Base-by-base conservation (phyloP, 192 early-diverging fungal genomes). In the Coemansia interrupta region DNA sequence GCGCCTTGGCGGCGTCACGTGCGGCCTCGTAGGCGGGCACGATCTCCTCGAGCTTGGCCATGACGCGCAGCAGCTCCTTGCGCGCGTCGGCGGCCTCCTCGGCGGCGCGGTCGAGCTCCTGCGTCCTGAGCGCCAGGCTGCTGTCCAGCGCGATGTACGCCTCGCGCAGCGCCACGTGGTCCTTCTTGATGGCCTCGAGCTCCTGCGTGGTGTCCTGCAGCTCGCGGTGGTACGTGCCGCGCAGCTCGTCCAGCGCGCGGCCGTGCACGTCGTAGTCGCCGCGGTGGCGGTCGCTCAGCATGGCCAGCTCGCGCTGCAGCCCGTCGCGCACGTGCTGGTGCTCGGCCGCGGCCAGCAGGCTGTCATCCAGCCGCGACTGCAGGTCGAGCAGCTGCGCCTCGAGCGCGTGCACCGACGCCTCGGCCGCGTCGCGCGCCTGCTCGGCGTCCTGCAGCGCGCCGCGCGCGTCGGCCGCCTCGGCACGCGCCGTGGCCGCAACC, bases 181-280 rank as follows among this genome's bases (percentile, higher is more conserved):
- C 82, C 40, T 71, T 80, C 73, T 81, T 83, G 70, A 90, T 91
- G 3, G 81, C 64, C 54, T 96, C 92, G 46, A 94, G 81, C 70
- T 96, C 93, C 9, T 80, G 70, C 56, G 87, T 82, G 44, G 92
- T 81, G 43, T 86, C 83, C 55, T 91, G 87, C 19, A 93, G 76
- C 79, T 96, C 91, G 59, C 85, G 88, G 63, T 92, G 89, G 66
- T 92, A 93, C 70, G 89, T 94, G 53, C 83, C 86, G 12, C 87
- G 84, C 47, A 86, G 79, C 53, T 77, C 75, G n/a, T 92, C 90
- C 14, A 93, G 77, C 8, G 84, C 70, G 22, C 70, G 72, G 41
- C 89, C 89, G 32, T 84, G 83, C 41, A 90, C 90, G 48, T 91
- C 91, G 19, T 88, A 68, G 56, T 93, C 92, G 17, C 83, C 81